Conservation (phyloP, 352 stramenopile species). For the Globisporangium cystogenes region DNA sequence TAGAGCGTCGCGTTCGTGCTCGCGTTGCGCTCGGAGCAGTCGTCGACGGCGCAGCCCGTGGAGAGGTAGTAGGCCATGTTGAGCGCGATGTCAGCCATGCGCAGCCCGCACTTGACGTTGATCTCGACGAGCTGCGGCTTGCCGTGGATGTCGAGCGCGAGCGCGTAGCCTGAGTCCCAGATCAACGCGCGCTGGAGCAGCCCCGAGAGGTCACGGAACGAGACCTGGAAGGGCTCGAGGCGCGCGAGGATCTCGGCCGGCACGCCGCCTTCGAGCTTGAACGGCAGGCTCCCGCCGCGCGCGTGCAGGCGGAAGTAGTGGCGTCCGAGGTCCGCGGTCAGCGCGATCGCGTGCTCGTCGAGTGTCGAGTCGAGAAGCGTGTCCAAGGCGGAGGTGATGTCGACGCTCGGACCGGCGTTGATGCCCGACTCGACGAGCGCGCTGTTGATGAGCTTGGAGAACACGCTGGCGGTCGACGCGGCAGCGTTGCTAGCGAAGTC, state of each 20-base stretch:
- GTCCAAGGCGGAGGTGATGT: not conserved
- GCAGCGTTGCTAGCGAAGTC: not conserved
- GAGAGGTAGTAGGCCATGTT: conserved; percentile 3
- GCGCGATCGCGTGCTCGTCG: not conserved
- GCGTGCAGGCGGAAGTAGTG: conserved; percentile 6
- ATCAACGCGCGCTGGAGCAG: conserved; percentile 40
- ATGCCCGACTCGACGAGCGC: conserved; percentile 3
- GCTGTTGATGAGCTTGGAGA: conserved; percentile 5
- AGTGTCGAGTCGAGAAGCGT: not conserved
- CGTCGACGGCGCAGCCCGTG: conserved; percentile 11
- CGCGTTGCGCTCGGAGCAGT: conserved; percentile 16
- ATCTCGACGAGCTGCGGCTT: conserved; percentile 15
- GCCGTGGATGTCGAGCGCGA: conserved; percentile 7
- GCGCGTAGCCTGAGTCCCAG: conserved; percentile 37
- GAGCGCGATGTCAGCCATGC: conserved; percentile 11
- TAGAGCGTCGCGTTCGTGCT: conserved; percentile 7
- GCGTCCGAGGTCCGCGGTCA: not conserved
- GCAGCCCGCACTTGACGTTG: conserved; percentile 20
- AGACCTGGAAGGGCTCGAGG: conserved; percentile 8
- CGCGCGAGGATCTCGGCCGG: conserved; percentile 25
- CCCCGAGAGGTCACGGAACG: conserved; percentile 20
- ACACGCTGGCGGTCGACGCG: not conserved
- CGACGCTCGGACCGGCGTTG: not conserved
- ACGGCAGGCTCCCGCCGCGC: not conserved
- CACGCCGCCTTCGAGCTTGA: conserved; percentile 16